phyloP scores from a whole-genome alignment of 176 grass and related monocot genomes.

The Thinopyrum elongatum region DNA sequence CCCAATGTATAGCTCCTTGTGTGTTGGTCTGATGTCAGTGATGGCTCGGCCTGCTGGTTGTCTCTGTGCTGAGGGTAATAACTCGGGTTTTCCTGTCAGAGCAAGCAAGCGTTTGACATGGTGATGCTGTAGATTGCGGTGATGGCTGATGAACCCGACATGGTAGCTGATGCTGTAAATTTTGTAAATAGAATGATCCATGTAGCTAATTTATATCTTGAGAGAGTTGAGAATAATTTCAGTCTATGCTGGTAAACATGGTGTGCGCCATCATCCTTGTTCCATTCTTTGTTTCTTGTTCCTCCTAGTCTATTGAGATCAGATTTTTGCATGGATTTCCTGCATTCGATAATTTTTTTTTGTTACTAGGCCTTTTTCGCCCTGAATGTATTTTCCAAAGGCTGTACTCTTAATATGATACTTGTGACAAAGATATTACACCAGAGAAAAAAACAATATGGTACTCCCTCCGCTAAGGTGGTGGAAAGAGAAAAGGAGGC shows the following conservation, averaged over 20 bases:
- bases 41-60: not conserved
- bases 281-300: not conserved
- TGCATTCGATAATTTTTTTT: not conserved
- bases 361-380: too few relatives aligned
- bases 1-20: conserved; percentile 38
- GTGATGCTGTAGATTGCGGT: conserved; percentile 10
- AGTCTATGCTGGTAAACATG: conserved; percentile 26
- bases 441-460: too few relatives aligned
- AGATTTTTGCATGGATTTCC: not conserved
- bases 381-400: too few relatives aligned
- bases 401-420: too few relatives aligned
- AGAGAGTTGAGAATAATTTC: not conserved
- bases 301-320: not conserved
- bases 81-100: conserved; percentile 26
- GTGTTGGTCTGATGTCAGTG: conserved; percentile 10
- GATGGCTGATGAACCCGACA: conserved; percentile 20
- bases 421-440: too few relatives aligned
- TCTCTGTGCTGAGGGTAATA: conserved; percentile 31
- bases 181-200: conserved; percentile 50
- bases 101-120: conserved; percentile 21
- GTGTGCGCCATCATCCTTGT: not conserved
- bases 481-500: too few relatives aligned
- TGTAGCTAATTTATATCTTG: conserved; percentile 28
- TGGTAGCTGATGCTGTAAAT: conserved; percentile 46
- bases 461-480: too few relatives aligned